These are phyloP conservation scores for Euphrasia confusa DNA, from an alignment of 257 asterid genomes.

Conservation along the genomic window DNA sequence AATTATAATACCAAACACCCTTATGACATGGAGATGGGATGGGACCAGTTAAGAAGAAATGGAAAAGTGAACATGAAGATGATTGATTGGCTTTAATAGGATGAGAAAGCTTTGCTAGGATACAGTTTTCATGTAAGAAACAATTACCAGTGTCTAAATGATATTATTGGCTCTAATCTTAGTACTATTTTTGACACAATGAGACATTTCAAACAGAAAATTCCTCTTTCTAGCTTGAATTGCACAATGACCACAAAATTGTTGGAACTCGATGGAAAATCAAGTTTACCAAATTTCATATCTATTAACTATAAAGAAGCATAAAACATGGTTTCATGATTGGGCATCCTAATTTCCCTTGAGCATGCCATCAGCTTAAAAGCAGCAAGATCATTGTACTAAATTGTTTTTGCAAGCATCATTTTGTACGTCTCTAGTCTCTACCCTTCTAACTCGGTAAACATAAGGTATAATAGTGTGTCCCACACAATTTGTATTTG, in stretches of 20 bases:
- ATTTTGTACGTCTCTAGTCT: background rate
- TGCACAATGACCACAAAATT: background rate
- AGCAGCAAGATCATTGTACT: background rate
- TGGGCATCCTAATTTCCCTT: too few relatives aligned
- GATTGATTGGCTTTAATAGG: background rate
- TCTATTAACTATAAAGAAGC: background rate
- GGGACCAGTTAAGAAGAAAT: background rate
- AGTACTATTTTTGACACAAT: conserved; percentile 1
- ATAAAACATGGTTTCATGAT: background rate
- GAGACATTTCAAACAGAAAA: background rate
- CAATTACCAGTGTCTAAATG: background rate
- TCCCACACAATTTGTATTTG: background rate
- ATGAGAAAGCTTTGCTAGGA: background rate
- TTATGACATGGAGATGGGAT: background rate
- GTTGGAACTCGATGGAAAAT: background rate
- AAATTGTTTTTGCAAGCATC: background rate
- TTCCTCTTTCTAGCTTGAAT: background rate
- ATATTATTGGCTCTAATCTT: conserved; percentile 6
- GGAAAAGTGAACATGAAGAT: background rate
- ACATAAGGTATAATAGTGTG: background rate
- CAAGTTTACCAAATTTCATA: background rate
- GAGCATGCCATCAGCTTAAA: background rate
- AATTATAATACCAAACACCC: background rate
- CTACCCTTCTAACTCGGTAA: background rate
- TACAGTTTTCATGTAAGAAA: background rate